A percentile compares a stretch with the other conserved stretches of the same genome.
phyloP scores from a whole-genome alignment of 2,329 filamentous ascomycete genomes.

The Ceratocystis alfenasii region DNA sequence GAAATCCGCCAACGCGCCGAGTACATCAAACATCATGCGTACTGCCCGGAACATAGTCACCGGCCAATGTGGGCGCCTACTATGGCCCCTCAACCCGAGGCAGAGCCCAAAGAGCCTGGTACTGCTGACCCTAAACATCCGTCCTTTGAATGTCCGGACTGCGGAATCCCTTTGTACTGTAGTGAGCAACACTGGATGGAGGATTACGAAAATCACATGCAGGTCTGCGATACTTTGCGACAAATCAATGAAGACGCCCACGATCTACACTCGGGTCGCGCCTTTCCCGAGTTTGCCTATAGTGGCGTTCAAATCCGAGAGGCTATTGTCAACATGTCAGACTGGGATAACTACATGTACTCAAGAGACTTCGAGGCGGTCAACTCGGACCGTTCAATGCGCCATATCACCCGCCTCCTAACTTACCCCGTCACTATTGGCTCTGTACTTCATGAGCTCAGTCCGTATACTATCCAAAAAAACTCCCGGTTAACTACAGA shows the following conservation, averaged over 20 bases:
- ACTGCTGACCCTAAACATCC: constrained; percentile 63
- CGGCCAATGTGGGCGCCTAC: constrained; percentile 58
- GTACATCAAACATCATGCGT: constrained; percentile 85
- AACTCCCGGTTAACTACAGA: constrained; percentile 70
- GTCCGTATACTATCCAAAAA: constrained; percentile 71
- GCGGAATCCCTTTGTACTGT: constrained; percentile 86
- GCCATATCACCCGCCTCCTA: constrained; percentile 82
- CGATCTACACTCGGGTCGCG: constrained; percentile 76
- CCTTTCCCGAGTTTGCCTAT: constrained; percentile 90
- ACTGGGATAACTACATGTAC: constrained; percentile 96
- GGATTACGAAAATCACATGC: constrained; percentile 83
- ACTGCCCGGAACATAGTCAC: constrained; percentile 85
- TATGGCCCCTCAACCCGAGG: constrained; percentile 52
- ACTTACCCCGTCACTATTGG: constrained; percentile 90
- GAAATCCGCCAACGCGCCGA: constrained; percentile 78
- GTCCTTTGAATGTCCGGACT: constrained; percentile 90
- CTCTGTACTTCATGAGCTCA: constrained; percentile 85
- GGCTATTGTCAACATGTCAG: constrained; percentile 89
- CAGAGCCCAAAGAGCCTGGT: constrained; percentile 40
- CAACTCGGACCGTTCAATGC: constrained; percentile 78
- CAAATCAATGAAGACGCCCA: constrained; percentile 98
- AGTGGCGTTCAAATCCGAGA: constrained; percentile 84
- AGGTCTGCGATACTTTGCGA: constrained; percentile 80
- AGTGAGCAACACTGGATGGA: constrained; percentile 91
- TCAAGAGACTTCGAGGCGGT: constrained; percentile 83